phyloP scores from a whole-genome alignment of 768 basidiomycete species.

The Amanita inopinata region DNA sequence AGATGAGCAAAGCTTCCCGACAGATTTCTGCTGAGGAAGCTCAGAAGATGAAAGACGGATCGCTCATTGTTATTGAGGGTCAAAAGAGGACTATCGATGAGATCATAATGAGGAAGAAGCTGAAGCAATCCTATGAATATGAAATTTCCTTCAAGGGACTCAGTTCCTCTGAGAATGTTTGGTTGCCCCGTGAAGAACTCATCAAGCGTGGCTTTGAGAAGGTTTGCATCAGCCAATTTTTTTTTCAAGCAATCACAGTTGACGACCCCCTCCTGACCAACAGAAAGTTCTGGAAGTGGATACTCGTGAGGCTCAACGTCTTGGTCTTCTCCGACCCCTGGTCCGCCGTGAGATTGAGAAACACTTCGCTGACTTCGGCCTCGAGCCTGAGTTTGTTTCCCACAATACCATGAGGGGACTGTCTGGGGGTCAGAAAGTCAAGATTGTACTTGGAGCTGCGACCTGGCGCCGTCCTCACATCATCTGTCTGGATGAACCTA shows the following conservation, averaged over 20 bases:
- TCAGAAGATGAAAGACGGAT: constrained; percentile 96
- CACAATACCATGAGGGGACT: constrained; percentile 99
- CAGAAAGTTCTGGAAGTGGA: constrained; percentile 96
- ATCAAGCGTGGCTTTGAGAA: constrained; percentile 98
- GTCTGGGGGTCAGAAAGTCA: constrained; percentile 98
- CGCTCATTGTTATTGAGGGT: constrained; percentile 78
- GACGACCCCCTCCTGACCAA: constrained; percentile 11
- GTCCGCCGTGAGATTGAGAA: constrained; percentile 99
- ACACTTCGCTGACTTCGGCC: constrained; percentile 98
- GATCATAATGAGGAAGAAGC: constrained; percentile 85
- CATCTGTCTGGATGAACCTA: constrained; percentile 95
- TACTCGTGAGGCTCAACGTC: constrained; percentile 93
- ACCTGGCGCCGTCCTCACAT: constrained; percentile 99
- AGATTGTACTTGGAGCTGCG: constrained; percentile 96
- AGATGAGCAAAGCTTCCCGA: constrained; percentile 86
- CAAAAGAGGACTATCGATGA: constrained; percentile 95
- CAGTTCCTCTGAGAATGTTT: constrained; percentile 96
- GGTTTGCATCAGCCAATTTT: constrained; percentile 23
- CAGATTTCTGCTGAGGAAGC: constrained; percentile 81
- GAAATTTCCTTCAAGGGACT: constrained; percentile 94
- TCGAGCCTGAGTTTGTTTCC: constrained; percentile 97
- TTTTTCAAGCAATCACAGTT: constrained; percentile 10
- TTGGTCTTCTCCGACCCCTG: constrained; percentile 90
- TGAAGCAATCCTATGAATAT: constrained; percentile 99
- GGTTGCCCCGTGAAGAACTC: constrained; percentile 93